These are phyloP conservation scores for Thuja plicata DNA, from an alignment of 83 land plant species.

Conservation along the genomic window DNA sequence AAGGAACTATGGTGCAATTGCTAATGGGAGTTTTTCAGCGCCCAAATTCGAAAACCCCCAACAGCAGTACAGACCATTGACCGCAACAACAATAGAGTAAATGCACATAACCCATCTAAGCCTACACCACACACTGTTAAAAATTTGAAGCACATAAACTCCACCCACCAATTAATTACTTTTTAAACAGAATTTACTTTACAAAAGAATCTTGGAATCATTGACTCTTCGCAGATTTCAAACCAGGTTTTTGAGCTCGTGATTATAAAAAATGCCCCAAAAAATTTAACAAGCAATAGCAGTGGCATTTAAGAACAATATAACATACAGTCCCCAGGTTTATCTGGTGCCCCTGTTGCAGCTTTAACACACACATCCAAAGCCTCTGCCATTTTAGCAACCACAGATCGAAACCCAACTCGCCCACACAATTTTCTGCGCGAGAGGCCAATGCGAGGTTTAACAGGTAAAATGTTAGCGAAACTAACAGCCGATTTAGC, in stretches of 20 bases:
- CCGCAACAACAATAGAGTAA: too few relatives aligned
- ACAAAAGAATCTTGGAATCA: not conserved
- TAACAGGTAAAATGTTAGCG: not conserved
- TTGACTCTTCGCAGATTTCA: not conserved
- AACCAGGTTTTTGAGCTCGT: not conserved
- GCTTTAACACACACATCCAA: conserved; percentile 54
- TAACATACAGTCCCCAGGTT: conserved; percentile 57
- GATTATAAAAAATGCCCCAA: not conserved
- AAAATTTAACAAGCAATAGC: not conserved
- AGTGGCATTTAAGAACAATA: not conserved
- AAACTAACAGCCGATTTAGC: not conserved
- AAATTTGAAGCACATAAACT: too few relatives aligned
- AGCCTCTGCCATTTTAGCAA: conserved; percentile 10
- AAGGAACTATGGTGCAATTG: too few relatives aligned
- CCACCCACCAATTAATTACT: too few relatives aligned
- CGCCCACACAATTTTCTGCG: not conserved
- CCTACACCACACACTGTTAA: too few relatives aligned
- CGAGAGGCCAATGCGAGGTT: not conserved
- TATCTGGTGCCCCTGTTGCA: conserved; percentile 52
- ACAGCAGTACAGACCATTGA: too few relatives aligned
- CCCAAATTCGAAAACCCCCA: too few relatives aligned
- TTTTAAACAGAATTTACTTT: too few relatives aligned
- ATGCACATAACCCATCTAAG: too few relatives aligned
- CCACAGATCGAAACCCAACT: not conserved
- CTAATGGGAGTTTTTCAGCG: too few relatives aligned